Conservation (phyloP, 805 yeast genomes). For the Wickerhamomyces bovis region DNA sequence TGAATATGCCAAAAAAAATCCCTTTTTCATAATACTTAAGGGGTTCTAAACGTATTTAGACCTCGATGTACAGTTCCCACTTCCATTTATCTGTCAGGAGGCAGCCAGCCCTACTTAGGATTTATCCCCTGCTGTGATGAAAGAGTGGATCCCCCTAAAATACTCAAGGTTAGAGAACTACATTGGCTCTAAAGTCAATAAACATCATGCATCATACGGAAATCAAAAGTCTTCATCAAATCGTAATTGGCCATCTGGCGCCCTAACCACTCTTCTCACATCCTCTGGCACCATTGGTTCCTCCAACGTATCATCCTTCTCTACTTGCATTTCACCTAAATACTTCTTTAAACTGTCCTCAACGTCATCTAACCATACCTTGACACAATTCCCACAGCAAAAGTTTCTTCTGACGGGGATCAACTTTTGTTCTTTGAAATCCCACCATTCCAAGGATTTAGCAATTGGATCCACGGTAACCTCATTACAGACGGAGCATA, state of each 20-base stretch:
- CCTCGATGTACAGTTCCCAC: too few species aligned
- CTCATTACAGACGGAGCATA: conserved; percentile 45
- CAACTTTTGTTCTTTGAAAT: conserved; percentile 40
- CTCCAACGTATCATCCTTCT: neutral
- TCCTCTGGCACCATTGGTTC: neutral
- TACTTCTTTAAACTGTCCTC: conserved; percentile 6
- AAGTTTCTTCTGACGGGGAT: conserved; percentile 51
- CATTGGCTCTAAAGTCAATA: too few species aligned
- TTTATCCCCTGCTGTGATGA: too few species aligned
- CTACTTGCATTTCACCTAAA: neutral
- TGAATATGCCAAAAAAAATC: too few species aligned
- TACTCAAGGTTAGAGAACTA: too few species aligned
- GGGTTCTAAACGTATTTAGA: too few species aligned
- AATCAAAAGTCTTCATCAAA: conserved; percentile 5
- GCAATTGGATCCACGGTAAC: conserved; percentile 52
- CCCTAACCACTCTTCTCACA: neutral
- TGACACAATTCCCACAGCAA: conserved; percentile 46
- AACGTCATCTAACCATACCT: conserved; percentile 25
- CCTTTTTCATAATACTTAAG: too few species aligned
- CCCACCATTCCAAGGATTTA: conserved; percentile 65
- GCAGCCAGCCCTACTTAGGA: too few species aligned
- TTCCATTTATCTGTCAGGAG: too few species aligned
- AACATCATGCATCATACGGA: neutral
- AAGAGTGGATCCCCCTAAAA: too few species aligned
- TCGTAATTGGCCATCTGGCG: neutral